These are phyloP conservation scores for Gnaphalium uliginosum DNA, from an alignment of 129 eudicot genomes.

Conservation along the genomic window DNA sequence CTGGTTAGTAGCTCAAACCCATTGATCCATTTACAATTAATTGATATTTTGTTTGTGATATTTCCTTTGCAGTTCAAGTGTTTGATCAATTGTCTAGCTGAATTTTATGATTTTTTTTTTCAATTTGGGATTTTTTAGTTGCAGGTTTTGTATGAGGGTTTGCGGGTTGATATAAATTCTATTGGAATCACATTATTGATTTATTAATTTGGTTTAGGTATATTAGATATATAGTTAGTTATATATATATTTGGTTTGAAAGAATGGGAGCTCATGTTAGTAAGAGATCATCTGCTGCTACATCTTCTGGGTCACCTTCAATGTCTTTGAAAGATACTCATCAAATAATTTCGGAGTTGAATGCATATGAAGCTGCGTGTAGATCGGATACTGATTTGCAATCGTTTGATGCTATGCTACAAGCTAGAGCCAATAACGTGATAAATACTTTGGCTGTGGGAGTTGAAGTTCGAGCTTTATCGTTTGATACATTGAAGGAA, in stretches of 20 bases:
- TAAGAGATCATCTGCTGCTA: conserved; percentile 60
- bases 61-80: conserved; percentile 18
- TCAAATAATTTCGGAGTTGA: conserved; percentile 56
- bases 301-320: conserved; percentile 35
- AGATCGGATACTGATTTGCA: conserved; percentile 64
- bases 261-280: conserved; percentile 80
- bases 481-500: conserved; percentile 74
- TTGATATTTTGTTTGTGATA: not conserved
- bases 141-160: not conserved
- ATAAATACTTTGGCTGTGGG: conserved; percentile 69
- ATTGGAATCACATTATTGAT: not conserved
- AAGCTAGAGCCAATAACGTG: conserved; percentile 72
- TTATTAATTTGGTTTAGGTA: not conserved
- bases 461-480: conserved; percentile 75
- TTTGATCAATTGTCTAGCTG: conserved; percentile 24
- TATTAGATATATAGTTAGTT: not conserved
- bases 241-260: conserved; percentile 11
- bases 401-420: conserved; percentile 63
- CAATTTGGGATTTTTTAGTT: not conserved
- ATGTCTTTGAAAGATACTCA: conserved; percentile 46
- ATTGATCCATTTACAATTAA: not conserved
- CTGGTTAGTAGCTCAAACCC: not conserved
- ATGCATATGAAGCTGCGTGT: conserved; percentile 77
- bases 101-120: not conserved
- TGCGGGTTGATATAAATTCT: not conserved